phyloP scores from a whole-genome alignment of 352 stramenopile species.

The Phytophthora tentaculata region DNA sequence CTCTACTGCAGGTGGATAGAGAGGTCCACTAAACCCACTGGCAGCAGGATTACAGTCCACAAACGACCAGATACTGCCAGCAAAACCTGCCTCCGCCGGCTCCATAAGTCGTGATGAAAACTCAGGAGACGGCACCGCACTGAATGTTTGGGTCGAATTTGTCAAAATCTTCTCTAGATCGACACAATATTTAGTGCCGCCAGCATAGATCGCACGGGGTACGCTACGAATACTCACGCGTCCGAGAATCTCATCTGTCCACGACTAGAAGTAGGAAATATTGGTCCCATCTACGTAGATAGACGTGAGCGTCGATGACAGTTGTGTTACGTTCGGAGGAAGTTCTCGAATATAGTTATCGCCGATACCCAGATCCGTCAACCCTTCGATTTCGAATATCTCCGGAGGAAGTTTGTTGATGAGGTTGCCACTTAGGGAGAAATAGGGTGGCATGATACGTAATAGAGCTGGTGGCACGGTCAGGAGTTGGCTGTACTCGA shows the following conservation, averaged over 20 bases:
- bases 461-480: conserved; percentile 14
- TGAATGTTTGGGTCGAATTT: neutral
- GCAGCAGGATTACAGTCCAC: neutral
- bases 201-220: neutral
- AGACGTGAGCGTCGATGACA: neutral
- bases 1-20: neutral
- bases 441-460: conserved; percentile 5
- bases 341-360: neutral
- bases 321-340: neutral
- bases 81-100: neutral
- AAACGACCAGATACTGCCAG: neutral
- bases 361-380: neutral
- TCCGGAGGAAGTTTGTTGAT: conserved; percentile 23
- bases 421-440: conserved; percentile 17
- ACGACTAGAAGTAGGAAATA: neutral
- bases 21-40: neutral
- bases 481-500: neutral
- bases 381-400: conserved; percentile 13
- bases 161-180: neutral
- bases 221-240: neutral
- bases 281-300: neutral
- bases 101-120: neutral
- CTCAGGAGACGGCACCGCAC: neutral
- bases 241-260: neutral
- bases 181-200: neutral